Evolutionary conservation across 2,329 filamentous ascomycete genomes (phyloP).

Genomic region (Arthrobotrys sinensis): DNA sequence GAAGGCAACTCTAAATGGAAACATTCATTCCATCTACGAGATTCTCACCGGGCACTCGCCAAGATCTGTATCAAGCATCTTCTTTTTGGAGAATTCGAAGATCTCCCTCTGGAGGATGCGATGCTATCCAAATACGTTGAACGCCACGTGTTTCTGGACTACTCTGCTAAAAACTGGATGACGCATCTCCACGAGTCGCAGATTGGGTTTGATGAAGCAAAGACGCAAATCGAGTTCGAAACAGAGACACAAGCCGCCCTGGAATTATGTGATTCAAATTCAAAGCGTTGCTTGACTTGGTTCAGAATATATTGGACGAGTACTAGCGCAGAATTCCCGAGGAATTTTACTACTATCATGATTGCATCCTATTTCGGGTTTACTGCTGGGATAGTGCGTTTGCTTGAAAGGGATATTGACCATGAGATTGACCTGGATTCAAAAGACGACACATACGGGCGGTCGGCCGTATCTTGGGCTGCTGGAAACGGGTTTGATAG

Average conservation of each 20-base stretch:
- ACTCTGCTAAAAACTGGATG: conserved; percentile 29
- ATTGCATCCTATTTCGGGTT: conserved; percentile 21
- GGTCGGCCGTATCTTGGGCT: conserved; percentile 31
- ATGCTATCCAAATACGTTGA: conserved; percentile 1
- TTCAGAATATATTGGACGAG: conserved; percentile 22
- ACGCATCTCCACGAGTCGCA: conserved; percentile 15
- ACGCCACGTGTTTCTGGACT: conserved; percentile 21
- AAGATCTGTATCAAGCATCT: not conserved
- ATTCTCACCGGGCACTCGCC: conserved; percentile 11
- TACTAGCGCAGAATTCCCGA: not conserved
- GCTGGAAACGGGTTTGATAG: conserved; percentile 26
- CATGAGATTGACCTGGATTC: not conserved
- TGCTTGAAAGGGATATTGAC: not conserved
- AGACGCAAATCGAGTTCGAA: not conserved
- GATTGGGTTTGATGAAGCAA: not conserved
- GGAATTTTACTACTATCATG: conserved; percentile 8
- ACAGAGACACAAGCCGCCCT: not conserved
- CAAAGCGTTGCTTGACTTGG: conserved; percentile 13
- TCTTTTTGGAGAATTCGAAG: conserved; percentile 9
- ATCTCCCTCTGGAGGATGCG: not conserved
- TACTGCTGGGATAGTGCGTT: not conserved
- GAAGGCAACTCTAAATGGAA: not conserved
- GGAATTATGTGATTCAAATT: conserved; percentile 9
- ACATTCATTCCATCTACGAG: not conserved
- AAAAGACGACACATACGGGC: conserved; percentile 4